Evolutionary conservation across 805 yeast species (phyloP), one percentile per base, ranked within the genome.

Genomic region (Candida caryicola): DNA sequence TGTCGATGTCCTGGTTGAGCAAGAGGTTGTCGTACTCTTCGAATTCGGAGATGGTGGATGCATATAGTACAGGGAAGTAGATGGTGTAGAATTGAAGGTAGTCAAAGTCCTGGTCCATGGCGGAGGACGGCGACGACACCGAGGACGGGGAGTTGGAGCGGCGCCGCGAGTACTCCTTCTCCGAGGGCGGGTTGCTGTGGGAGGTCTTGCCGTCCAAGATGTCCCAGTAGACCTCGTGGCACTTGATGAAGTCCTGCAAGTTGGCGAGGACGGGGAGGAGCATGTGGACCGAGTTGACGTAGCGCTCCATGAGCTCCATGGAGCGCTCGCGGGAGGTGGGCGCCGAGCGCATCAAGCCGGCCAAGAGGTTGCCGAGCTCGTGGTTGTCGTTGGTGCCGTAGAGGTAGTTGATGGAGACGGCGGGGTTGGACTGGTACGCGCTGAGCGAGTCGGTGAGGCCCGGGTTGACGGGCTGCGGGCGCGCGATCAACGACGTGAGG

Each of bases 41-140:
- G 50, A 74, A 78, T 47, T 76, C 78, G 8, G 82, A 74, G 23
- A 77, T 76, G 1, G 80, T 69, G 2, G 82, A 72, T 2, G 82
- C 82, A 52, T 77, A 78, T 8, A 77, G 52, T 2, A 78, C 69
- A 0, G 83, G 78, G 46, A 76, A 75, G 39, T 77, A 62, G 1
- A 71, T 52, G 5, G 76, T 64, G 44, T 71, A 70, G 50, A 78
- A 77, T 31, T 73, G 70, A 19, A 69, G 48, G 29, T 54, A 51
- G 39, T 66, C 69, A 39, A 75, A 52, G 14, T 52, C 39, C 17
- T 40, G 33, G 16, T 45, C 38, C 2, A 49, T 31, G 12, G 46
- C 29, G 1, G 37, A 17, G 1, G 29, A 15, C 5, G 30, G 17
- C 13, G 39, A 32, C 1, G 29, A 17, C 4, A 21, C 13, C 8